Evolutionary conservation across 495 filamentous ascomycete genomes (phyloP), one percentile per base, ranked within the genome.

Genomic region (Hyaloscypha bicolor): DNA sequence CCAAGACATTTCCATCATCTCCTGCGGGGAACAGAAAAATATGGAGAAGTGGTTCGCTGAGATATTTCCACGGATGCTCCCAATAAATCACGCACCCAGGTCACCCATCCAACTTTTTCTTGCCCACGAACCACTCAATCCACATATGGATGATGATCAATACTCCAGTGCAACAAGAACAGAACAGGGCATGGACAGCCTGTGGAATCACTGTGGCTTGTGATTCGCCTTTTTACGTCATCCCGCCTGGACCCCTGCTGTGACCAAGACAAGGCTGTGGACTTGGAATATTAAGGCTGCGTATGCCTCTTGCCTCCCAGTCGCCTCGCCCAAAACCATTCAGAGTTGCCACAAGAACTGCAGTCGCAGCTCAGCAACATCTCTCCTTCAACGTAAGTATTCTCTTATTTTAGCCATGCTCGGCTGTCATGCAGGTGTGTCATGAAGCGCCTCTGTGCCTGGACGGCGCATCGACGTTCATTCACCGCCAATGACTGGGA

Each of bases 281-380:
- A 56, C 53, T 56, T 56, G 30, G 30, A 6, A 56, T 56, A 56
- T 32, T 32, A 56, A 56, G 53, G 53, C 53, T 56, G 53, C 42
- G 16, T 12, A 16, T 4, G 9, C 42, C 16, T 48, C 16, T 48
- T 48, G 42, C 6, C 42, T 48, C 16, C 42, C 42, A 48, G 42
- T 19, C 42, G 1, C 25, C n/a, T 12, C 21, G 3, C 22, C 53
- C 12, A 6, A 48, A 48, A 25, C 22, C 8, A 9, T 60, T 60
- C 56, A 37, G 14, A 60, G 35, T 37, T 6, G 19, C 22, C 9
- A 29, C 53, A 29, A 25, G n/a, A 56, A 25, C 29, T 30, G 3
- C 22, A 56, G 30, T 2, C 29, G 1, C 29, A 56, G 9, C 29
- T n/a, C 53, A 56, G 6, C 12, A 56, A 14, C 9, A 56, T 30